These are phyloP conservation scores for Biscogniauxia sp. DNA, from an alignment of 2,329 filamentous ascomycete species.

Conservation along the genomic window DNA sequence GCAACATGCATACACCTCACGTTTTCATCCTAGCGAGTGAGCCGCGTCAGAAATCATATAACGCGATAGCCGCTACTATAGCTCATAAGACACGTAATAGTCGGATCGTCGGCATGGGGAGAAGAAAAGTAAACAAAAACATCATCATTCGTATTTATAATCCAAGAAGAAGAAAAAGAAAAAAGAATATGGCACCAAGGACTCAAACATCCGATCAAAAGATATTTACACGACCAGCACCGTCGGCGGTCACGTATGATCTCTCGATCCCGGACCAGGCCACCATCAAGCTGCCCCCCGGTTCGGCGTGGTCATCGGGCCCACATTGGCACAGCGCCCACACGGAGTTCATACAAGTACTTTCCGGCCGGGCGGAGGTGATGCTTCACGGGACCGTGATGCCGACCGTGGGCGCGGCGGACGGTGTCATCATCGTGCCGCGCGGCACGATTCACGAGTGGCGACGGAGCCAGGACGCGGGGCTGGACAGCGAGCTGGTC, in stretches of 20 bases:
- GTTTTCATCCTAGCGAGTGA: not conserved
- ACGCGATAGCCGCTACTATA: not conserved
- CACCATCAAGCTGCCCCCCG: slow-evolving; percentile 41
- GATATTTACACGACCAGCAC: slow-evolving; percentile 41
- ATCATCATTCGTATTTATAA: not conserved
- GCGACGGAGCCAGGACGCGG: slow-evolving; percentile 36
- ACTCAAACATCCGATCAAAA: slow-evolving; percentile 9
- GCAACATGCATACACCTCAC: not conserved
- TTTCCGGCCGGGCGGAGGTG: slow-evolving; percentile 24
- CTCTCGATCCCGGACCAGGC: slow-evolving; percentile 37
- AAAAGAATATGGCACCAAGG: not conserved
- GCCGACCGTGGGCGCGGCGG: slow-evolving; percentile 18
- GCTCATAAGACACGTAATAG: not conserved
- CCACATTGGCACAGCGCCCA: slow-evolving; percentile 49
- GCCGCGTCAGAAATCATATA: not conserved
- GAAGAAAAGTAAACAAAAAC: not conserved
- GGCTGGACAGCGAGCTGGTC: slow-evolving; percentile 40
- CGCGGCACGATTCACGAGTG: slow-evolving; percentile 44
- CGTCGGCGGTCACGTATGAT: slow-evolving; percentile 62
- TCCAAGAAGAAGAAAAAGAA: not conserved
- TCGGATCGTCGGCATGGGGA: not conserved
- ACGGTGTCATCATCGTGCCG: slow-evolving; percentile 35
- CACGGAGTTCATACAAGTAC: slow-evolving; percentile 44
- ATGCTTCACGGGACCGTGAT: slow-evolving; percentile 34
- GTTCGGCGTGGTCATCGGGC: slow-evolving; percentile 47